Conservation (phyloP, 345 rosid species). For the Euphorbia tirucalli region DNA sequence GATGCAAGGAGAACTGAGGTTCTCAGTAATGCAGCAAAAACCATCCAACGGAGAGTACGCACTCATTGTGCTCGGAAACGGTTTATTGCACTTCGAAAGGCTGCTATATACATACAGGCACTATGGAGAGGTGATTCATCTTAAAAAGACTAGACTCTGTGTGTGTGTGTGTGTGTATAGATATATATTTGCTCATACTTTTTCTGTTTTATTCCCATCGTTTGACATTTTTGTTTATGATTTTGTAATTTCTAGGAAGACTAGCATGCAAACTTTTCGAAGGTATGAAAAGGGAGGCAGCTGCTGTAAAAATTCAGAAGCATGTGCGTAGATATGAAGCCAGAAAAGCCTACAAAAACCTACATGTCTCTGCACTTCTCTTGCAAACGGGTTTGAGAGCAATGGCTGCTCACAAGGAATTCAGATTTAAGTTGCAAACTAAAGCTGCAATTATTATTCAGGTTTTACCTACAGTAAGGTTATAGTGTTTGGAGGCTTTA, state of each 20-base stretch:
- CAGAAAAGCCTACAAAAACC: constrained; percentile 50
- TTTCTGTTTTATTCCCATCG: not conserved
- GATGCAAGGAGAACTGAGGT: constrained; percentile 84
- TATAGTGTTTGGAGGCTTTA: constrained; percentile 2
- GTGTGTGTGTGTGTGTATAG: no score
- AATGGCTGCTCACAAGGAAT: constrained; percentile 61
- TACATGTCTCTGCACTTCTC: constrained; percentile 45
- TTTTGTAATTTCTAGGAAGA: constrained; percentile 44
- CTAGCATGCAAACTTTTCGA: constrained; percentile 55
- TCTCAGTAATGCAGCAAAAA: constrained; percentile 77
- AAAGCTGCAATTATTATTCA: constrained; percentile 68
- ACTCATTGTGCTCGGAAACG: constrained; percentile 71
- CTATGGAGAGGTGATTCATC: constrained; percentile 59
- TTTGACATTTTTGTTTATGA: constrained; percentile 7
- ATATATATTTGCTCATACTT: not conserved
- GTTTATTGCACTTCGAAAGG: constrained; percentile 63
- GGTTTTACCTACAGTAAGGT: constrained; percentile 30
- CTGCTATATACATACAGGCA: constrained; percentile 57
- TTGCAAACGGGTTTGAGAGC: constrained; percentile 71
- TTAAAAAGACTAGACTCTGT: not conserved
- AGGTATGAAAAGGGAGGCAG: constrained; percentile 49
- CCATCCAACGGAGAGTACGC: constrained; percentile 65
- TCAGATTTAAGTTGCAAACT: constrained; percentile 55
- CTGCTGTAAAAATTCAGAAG: constrained; percentile 74
- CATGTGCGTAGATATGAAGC: constrained; percentile 45